Base-by-base conservation (phyloP, 129 eudicot species). In the Gnaphalium uliginosum region DNA sequence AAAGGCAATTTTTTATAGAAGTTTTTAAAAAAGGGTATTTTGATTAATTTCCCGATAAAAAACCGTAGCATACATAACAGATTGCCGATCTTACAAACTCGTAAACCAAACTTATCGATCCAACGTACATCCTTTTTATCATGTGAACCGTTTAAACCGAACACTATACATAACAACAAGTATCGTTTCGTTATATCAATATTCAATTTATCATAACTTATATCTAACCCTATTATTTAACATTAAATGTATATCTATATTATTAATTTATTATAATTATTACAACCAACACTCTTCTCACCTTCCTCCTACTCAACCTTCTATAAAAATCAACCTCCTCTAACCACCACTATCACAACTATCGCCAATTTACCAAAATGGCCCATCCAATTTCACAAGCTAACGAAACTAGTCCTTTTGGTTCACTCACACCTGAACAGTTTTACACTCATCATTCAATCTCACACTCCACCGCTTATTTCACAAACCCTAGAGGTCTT, bases 371-470 rank as follows among this genome's bases (percentile, higher is more conserved):
- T 3, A 8, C 15, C 15, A 64, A 78, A 72, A 87, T 85, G 83
- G 84, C 72, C 32, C 99, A 95, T 35, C 99, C 97, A 0, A 77
- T 95, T 1, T 87, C 96, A 5, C 88, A 87, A 3, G 94, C 99
- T 8, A 89, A 81, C 82, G 96, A 86, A 71, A 74, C 72, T 24
- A 81, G 85, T 76, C 97, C 96, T 1, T 91, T 95, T 68, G 99
- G 99, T 29, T 25, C 82, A 0, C 89, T 84, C 23, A 79, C 85
- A 0, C 85, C 94, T 0, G 70, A 72, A 23, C 85, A 89, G 21
- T 95, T 95, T 90, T 95, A 95, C 88, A 43, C 85, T 8, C 90
- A 22, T 64, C 96, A 95, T 85, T 73, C 88, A 10, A 83, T 95
- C 43, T 22, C 41, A 41, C 99, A 95, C 85, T 64, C 87, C 71